Conservation (phyloP, 2,329 filamentous ascomycete species). For the Calcarisporium arbuscula region DNA sequence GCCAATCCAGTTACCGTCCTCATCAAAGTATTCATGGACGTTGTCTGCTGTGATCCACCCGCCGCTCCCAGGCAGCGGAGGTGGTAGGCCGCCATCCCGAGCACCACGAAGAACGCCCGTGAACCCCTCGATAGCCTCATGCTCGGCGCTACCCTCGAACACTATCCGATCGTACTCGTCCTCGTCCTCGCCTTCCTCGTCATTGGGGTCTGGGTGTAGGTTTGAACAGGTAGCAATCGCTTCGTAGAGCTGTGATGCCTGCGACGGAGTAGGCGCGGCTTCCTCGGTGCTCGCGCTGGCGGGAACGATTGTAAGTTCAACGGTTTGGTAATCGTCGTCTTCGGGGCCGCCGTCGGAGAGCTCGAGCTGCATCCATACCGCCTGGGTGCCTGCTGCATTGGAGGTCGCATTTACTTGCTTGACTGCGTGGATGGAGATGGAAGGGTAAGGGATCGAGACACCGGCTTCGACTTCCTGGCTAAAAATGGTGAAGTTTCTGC, state of each 20-base stretch:
- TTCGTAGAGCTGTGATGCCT: constrained; percentile 46
- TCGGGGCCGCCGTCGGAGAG: constrained; percentile 51
- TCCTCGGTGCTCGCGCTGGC: constrained; percentile 19
- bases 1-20: constrained; percentile 70
- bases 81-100: constrained; percentile 48
- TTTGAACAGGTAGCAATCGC: constrained; percentile 71
- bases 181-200: constrained; percentile 51
- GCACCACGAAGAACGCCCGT: constrained; percentile 46
- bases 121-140: constrained; percentile 50
- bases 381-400: constrained; percentile 32
- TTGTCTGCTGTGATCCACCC: constrained; percentile 93
- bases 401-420: constrained; percentile 46
- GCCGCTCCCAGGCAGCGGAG: constrained; percentile 64
- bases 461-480: constrained; percentile 51
- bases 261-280: constrained; percentile 17
- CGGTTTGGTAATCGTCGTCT: constrained; percentile 58
- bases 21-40: constrained; percentile 75
- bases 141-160: constrained; percentile 45
- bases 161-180: constrained; percentile 49
- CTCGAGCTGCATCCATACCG: constrained; percentile 64
- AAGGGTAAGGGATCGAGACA: constrained; percentile 65
- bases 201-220: constrained; percentile 64
- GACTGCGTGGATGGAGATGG: constrained; percentile 69
- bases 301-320: constrained; percentile 64
- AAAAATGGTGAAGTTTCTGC: constrained; percentile 53